Base-by-base conservation (phyloP, 2,329 filamentous ascomycete genomes). In the Ceratocystis cacaofunesta region DNA sequence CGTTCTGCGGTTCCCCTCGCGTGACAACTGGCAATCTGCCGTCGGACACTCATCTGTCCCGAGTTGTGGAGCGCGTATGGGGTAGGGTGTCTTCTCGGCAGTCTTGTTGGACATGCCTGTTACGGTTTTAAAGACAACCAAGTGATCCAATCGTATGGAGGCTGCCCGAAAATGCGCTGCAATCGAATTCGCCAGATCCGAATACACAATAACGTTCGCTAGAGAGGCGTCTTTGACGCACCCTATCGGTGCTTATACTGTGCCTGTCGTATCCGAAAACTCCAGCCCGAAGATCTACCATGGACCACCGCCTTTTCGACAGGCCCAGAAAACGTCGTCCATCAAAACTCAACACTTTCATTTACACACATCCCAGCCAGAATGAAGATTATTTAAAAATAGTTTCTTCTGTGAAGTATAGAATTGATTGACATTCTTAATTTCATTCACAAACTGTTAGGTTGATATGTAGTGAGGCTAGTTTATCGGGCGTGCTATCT, bases 11-110 rank as follows among this genome's bases (percentile, higher is more conserved):
- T 8, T 62, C 69, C 7, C 71, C 72, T 0, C 69, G 72, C 0
- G 68, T 74, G 0, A 5, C 73, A 0, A 41, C 74, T 0, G 44
- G 62, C 10, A 70, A 72, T 3, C 65, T 75, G 0, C 72, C 73
- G 1, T 10, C 36, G 7, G 22, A 46, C 5, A 41, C 62, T 2
- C 62, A 63, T 36, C 57, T 65, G 17, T 65, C 62, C 2, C 48
- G 57, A 2, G 15, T 63, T 25, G 58, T 65, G 22, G 32, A 52
- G 7, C 55, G 62, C n/a, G 58, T 67, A 22, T 65, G 62, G 65
- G 65, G 65, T 65, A 58, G 65, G 65, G 65, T 32, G 58, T 67
- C n/a, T 32, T 66, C n/a, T 62, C 48, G 1, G 48, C 58, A 36
- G 19, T 36, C 10, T 22, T 67, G 17, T 25, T 63, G 8, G 41